Conservation (phyloP, 2,329 filamentous ascomycete species). For the Diaporthe destruens region DNA sequence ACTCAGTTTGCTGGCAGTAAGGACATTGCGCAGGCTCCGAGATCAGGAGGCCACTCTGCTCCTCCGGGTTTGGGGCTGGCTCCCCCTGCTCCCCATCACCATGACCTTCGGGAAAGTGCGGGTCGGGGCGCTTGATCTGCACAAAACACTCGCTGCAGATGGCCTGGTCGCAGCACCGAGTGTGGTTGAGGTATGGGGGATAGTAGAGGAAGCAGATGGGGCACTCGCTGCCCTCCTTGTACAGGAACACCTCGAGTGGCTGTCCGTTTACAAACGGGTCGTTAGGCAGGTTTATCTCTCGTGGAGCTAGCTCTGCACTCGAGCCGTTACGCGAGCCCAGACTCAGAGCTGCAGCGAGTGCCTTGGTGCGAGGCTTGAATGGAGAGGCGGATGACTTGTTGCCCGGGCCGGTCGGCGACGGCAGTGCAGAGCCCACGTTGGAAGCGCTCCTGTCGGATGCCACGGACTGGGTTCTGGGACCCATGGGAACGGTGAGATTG, state of each 20-base stretch:
- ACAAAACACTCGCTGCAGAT: constrained; percentile 99
- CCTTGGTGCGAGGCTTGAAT: constrained; percentile 89
- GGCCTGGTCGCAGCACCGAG: constrained; percentile 92
- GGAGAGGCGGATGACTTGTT: constrained; percentile 64
- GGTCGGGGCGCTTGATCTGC: constrained; percentile 95
- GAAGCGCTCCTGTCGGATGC: constrained; percentile 78
- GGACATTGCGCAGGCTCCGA: constrained; percentile 94
- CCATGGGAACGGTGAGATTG: constrained; percentile 83
- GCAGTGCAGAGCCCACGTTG: constrained; percentile 71
- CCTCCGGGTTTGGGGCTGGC: constrained; percentile 58
- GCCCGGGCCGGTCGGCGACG: constrained; percentile 66
- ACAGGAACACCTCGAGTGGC: constrained; percentile 90
- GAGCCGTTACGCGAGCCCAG: constrained; percentile 80
- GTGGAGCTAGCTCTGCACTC: constrained; percentile 77
- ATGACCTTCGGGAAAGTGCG: constrained; percentile 86
- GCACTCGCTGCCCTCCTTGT: constrained; percentile 91
- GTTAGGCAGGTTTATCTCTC: constrained; percentile 82
- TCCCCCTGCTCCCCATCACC: constrained; percentile 62
- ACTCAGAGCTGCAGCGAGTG: constrained; percentile 83
- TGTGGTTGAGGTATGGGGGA: constrained; percentile 93
- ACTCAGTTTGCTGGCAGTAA: constrained; percentile 94
- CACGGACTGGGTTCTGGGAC: constrained; percentile 80
- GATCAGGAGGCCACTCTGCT: constrained; percentile 75
- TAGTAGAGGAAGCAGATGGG: constrained; percentile 98
- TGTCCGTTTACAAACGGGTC: constrained; percentile 96